Percentiles rank a stretch among this genome's conserved stretches.
These are phyloP conservation scores for Hymenoscyphus infarciens DNA, from an alignment of 2,329 filamentous ascomycete genomes.

Conservation along the genomic window DNA sequence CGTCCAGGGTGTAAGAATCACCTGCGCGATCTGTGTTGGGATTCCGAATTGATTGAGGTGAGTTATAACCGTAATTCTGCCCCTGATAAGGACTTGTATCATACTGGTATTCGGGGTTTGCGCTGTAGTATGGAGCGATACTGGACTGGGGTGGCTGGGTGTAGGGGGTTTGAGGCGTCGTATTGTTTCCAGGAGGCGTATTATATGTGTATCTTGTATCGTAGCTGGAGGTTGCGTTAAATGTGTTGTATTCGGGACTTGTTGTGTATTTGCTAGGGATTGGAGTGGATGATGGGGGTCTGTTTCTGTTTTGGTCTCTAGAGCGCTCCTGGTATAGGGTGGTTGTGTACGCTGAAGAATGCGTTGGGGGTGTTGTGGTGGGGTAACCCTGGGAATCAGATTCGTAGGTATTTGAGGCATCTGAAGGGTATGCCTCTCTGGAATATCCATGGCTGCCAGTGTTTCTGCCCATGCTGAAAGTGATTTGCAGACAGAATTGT, in stretches of 20 bases:
- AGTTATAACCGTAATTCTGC: not conserved
- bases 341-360: no score
- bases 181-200: not conserved
- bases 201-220: not conserved
- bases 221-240: not conserved
- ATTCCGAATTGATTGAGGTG: not conserved
- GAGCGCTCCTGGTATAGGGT: no score
- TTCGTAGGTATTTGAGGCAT: no score
- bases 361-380: no score
- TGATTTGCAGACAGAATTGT: no score
- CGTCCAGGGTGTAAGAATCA: not conserved
- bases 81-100: not conserved
- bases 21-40: not conserved
- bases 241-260: not conserved
- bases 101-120: not conserved
- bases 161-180: not conserved
- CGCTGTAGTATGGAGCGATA: not conserved
- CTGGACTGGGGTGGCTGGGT: not conserved
- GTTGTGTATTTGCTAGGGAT: no score
- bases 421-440: no score
- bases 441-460: no score
- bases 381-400: no score
- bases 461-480: no score
- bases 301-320: no score
- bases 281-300: no score